Evolutionary conservation across 106 monocot genomes (phyloP), one percentile per base, ranked within the genome.

Genomic region (Apostasia shenzhenica): DNA sequence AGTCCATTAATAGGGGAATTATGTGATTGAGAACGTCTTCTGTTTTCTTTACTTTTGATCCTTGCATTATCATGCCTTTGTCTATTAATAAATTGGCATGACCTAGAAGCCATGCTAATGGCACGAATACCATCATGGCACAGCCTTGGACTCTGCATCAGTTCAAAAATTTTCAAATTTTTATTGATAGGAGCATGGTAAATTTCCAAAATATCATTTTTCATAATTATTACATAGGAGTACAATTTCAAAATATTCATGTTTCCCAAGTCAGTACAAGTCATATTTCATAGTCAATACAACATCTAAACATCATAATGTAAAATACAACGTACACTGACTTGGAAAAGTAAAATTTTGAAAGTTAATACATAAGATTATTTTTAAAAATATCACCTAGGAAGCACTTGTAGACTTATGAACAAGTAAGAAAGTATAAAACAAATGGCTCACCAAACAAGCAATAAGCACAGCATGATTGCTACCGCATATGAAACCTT

Each of bases 21-120:
- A 26, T 26, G 26, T 10, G 49, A 12, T 38, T 55, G 54, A 1
- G 72, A 10, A 61, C 54, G 37, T 70, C 62, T 77, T 54, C 55
- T 8, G 42, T 6, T 59, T 55, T 5, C 80, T 12, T 76, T 85
- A 64, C 57, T 57, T 26, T 3, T 53, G 40, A 49, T 68, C 67
- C 67, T 82, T 44, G 70, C 5, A 61, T 73, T 67, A 66, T 71
- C 72, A 61, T 8, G 7, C 10, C 39, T 26, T 5, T 72, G 40
- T 54, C 61, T 62, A 81, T 87, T 88, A 47, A 61, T 62, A 45
- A 55, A 63, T 41, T 81, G 76, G 61, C 76, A 84, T 55, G 84
- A 81, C 46, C 84, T 81, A 74, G 84, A 88, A 68, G 84, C 81
- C 70, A 81, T 69, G 6, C 70, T 67, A 12, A 84, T 67, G 41